Evolutionary conservation across 352 stramenopile species (phyloP).

Genomic region (Pythium diclinum): DNA sequence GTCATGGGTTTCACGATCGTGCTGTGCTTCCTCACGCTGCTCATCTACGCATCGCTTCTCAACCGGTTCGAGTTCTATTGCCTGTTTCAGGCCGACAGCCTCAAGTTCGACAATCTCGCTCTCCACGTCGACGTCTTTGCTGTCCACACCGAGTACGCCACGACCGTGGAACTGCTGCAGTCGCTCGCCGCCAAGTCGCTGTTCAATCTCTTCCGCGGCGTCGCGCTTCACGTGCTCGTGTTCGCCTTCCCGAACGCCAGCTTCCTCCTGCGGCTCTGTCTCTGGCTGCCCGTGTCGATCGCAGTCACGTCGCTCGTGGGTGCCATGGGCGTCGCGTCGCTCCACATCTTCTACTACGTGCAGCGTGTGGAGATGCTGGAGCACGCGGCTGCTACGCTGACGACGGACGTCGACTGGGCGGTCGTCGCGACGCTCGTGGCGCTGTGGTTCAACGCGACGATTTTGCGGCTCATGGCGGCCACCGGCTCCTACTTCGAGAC

Average conservation of each 20-base stretch:
- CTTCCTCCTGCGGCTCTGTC: constrained; percentile 36
- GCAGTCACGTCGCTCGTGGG: constrained; percentile 40
- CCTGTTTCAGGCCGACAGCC: constrained; percentile 27
- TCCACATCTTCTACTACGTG: constrained; percentile 62
- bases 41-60: constrained; percentile 57
- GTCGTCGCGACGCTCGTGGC: constrained; percentile 38
- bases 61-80: constrained; percentile 60
- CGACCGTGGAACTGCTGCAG: constrained; percentile 38
- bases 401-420: constrained; percentile 38
- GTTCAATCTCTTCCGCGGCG: constrained; percentile 55
- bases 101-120: constrained; percentile 32
- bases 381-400: constrained; percentile 25
- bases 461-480: constrained; percentile 36
- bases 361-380: constrained; percentile 42
- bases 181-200: constrained; percentile 48
- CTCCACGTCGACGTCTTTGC: constrained; percentile 41
- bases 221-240: constrained; percentile 48
- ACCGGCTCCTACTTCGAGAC: constrained; percentile 39
- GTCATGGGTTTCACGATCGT: constrained; percentile 40
- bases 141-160: constrained; percentile 36
- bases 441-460: constrained; percentile 44
- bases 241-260: constrained; percentile 52
- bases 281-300: constrained; percentile 40
- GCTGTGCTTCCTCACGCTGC: constrained; percentile 46
- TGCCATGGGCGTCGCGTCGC: constrained; percentile 33